A percentile compares a stretch with the other conserved stretches of the same genome.
These are phyloP conservation scores for Paramecium octaurelia DNA, from an alignment of 73 alveolate species.

Conservation along the genomic window DNA sequence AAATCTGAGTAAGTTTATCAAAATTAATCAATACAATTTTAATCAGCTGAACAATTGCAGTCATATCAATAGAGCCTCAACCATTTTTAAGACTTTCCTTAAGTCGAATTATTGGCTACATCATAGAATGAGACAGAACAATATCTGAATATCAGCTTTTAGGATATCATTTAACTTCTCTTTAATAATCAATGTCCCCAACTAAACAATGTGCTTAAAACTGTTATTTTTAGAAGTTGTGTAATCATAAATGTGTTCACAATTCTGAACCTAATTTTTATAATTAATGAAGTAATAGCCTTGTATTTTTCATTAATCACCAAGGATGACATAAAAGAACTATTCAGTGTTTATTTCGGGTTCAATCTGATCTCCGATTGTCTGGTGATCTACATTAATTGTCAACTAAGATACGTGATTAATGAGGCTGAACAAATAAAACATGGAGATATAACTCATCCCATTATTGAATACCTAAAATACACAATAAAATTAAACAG, in stretches of 20 bases:
- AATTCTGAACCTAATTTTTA: background rate
- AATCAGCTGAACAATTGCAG: background rate
- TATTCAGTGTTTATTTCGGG: background rate
- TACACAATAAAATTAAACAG: conserved; percentile 14
- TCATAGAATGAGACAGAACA: conserved; percentile 1
- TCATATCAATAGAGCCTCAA: background rate
- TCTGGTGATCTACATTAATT: background rate
- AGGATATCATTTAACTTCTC: background rate
- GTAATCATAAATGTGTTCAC: background rate
- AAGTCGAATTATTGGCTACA: background rate
- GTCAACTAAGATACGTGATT: background rate
- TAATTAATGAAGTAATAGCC: background rate
- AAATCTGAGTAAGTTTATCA: background rate
- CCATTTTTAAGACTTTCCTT: background rate
- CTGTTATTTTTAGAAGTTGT: background rate
- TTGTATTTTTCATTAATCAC: background rate
- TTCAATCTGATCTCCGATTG: background rate
- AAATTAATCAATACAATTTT: background rate
- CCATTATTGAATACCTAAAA: conserved; percentile 17
- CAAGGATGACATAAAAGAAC: background rate
- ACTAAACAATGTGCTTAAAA: background rate
- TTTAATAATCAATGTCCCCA: conserved; percentile 34
- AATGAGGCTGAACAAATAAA: conserved; percentile 3
- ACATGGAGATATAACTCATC: background rate
- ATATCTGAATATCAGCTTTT: conserved; percentile 13